A percentile compares a stretch with the other conserved stretches of the same genome.
phyloP scores from a whole-genome alignment of 331 rosid species.

The Pyracantha coccinea region DNA sequence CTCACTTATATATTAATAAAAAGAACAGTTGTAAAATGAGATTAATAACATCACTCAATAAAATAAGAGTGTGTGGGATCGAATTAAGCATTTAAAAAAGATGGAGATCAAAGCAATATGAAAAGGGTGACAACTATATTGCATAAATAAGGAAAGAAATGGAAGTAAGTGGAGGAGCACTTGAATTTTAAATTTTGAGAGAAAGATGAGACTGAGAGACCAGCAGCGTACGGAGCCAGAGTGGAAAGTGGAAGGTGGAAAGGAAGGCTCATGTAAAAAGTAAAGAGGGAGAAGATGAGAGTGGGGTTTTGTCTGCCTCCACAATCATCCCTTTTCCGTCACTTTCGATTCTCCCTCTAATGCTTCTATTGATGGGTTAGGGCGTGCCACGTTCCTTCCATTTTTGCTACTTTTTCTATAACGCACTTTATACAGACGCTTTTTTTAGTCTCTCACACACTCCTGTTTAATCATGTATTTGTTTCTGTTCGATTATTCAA shows the following conservation, averaged over 20 bases:
- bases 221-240: not conserved
- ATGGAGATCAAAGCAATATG: not conserved
- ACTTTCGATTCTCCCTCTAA: constrained; percentile 23
- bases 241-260: not conserved
- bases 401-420: not conserved
- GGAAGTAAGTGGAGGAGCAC: constrained; percentile 1
- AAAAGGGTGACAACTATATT: not conserved
- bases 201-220: not conserved
- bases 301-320: constrained; percentile 30
- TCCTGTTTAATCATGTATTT: no score
- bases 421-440: not conserved
- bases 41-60: no score
- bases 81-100: not conserved
- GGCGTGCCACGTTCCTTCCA: constrained; percentile 35
- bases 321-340: constrained; percentile 25
- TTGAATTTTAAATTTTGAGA: not conserved
- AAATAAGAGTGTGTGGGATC: no score
- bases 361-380: constrained; percentile 21
- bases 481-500: not conserved
- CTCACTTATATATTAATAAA: no score
- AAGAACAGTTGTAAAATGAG: no score
- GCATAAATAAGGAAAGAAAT: not conserved
- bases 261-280: not conserved
- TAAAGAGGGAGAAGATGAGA: not conserved
- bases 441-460: no score